Percentiles rank a stretch among this genome's conserved stretches.
Conservation (phyloP, 768 basidiomycete species). For the Hygrocybe punicea region DNA sequence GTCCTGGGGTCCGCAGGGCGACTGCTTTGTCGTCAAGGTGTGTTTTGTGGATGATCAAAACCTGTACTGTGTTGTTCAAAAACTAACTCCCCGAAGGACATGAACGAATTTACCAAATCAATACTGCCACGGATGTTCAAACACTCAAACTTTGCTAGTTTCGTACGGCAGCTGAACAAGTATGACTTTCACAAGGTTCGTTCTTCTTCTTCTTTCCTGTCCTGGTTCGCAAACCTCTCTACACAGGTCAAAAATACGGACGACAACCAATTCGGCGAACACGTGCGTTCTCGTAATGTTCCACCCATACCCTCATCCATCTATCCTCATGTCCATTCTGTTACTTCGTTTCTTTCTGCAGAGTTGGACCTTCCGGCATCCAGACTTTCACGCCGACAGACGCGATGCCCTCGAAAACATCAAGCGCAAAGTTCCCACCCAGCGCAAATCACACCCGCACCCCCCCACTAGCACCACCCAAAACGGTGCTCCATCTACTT, state of each 20-base stretch:
- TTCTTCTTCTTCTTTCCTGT: slow-evolving; percentile 12
- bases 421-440: slow-evolving; percentile 56
- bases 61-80: slow-evolving; percentile 1
- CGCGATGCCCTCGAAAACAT: slow-evolving; percentile 56
- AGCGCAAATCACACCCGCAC: slow-evolving; percentile 45
- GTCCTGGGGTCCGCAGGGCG: slow-evolving; percentile 78
- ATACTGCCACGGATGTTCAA: slow-evolving; percentile 93
- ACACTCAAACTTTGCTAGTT: slow-evolving; percentile 90
- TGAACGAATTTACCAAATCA: slow-evolving; percentile 92
- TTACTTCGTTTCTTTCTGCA: slow-evolving; percentile 14
- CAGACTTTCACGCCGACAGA: slow-evolving; percentile 54
- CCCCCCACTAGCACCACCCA: slow-evolving; percentile 18
- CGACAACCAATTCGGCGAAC: slow-evolving; percentile 66
- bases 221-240: slow-evolving; percentile 4
- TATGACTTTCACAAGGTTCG: slow-evolving; percentile 92
- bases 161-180: slow-evolving; percentile 92
- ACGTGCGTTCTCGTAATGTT: slow-evolving; percentile 38
- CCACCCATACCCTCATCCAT: not conserved
- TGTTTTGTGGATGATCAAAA: not conserved
- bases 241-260: slow-evolving; percentile 76
- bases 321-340: not conserved
- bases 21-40: slow-evolving; percentile 88
- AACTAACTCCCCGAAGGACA: slow-evolving; percentile 45
- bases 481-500: slow-evolving; percentile 21
- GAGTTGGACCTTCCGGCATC: slow-evolving; percentile 61